These are phyloP conservation scores for Taphrina betulina DNA, from an alignment of 1,139 yeast genomes.

Conservation along the genomic window DNA sequence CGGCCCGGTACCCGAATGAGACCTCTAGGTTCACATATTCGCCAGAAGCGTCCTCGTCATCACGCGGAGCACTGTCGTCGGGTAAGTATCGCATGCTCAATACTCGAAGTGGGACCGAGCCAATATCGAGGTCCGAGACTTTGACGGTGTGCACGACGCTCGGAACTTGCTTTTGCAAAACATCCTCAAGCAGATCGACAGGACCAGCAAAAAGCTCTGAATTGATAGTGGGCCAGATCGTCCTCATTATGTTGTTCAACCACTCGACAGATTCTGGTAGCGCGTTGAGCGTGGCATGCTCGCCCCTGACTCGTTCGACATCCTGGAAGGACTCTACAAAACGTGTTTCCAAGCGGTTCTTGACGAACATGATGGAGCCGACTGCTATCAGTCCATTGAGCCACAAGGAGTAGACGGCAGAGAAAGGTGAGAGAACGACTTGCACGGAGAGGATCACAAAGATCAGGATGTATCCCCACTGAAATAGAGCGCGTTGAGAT, in stretches of 20 bases:
- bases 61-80: conserved; percentile 15
- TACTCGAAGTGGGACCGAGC: conserved; percentile 30
- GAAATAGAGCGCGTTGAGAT: conserved; percentile 14
- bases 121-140: conserved; percentile 31
- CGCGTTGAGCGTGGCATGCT: conserved; percentile 22
- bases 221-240: conserved; percentile 32
- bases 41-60: conserved; percentile 30
- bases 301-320: conserved; percentile 33
- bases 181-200: conserved; percentile 33
- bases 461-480: conserved; percentile 20
- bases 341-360: background rate
- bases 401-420: conserved; percentile 22
- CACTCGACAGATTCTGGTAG: conserved; percentile 35
- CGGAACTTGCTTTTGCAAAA: conserved; percentile 34
- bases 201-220: conserved; percentile 33
- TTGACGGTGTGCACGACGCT: conserved; percentile 32
- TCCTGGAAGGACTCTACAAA: conserved; percentile 11
- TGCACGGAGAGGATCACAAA: conserved; percentile 12
- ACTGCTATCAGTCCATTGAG: conserved; percentile 3
- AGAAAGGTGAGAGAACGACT: conserved; percentile 14
- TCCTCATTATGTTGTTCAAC: conserved; percentile 32
- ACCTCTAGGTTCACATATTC: conserved; percentile 33
- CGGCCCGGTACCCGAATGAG: conserved; percentile 32
- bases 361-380: conserved; percentile 7
- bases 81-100: conserved; percentile 33